These are phyloP conservation scores for Lactarius hengduanensis DNA, from an alignment of 768 basidiomycete genomes.

Conservation along the genomic window DNA sequence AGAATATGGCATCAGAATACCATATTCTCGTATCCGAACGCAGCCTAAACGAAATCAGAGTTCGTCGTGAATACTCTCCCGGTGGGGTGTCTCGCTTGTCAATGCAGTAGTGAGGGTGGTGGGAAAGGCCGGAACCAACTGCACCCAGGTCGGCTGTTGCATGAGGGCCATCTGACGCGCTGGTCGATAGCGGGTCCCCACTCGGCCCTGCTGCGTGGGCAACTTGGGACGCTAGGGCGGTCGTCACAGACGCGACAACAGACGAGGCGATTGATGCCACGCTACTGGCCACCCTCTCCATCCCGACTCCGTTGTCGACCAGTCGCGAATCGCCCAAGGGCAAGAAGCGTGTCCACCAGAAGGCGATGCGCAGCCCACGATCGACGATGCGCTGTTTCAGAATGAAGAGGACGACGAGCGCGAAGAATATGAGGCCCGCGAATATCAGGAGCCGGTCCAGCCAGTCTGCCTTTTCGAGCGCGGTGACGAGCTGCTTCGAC, in stretches of 20 bases:
- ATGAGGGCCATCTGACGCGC: background rate
- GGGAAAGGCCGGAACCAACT: background rate
- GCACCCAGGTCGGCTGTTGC: background rate
- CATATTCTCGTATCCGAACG: no score
- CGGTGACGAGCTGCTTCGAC: conserved; percentile 82
- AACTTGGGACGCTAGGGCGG: conserved; percentile 2
- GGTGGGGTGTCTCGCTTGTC: background rate
- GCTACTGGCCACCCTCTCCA: conserved; percentile 10
- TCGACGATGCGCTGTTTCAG: conserved; percentile 86
- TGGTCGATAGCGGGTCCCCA: background rate
- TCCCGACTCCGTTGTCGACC: background rate
- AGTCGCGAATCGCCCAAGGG: conserved; percentile 37
- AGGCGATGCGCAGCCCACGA: conserved; percentile 69
- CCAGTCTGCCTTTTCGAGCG: conserved; percentile 89
- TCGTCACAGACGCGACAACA: conserved; percentile 3
- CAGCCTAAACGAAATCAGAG: conserved; percentile 12
- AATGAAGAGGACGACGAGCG: conserved; percentile 81
- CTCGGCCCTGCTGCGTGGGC: background rate
- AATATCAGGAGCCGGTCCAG: conserved; percentile 87
- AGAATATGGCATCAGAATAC: no score
- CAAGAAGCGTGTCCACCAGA: conserved; percentile 85
- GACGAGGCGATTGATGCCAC: conserved; percentile 8
- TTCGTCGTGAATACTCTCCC: conserved; percentile 17
- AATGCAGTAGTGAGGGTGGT: background rate
- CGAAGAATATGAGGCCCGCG: conserved; percentile 76